phyloP scores from a whole-genome alignment of 768 basidiomycete species.

The Lactarius sanguifluus region DNA sequence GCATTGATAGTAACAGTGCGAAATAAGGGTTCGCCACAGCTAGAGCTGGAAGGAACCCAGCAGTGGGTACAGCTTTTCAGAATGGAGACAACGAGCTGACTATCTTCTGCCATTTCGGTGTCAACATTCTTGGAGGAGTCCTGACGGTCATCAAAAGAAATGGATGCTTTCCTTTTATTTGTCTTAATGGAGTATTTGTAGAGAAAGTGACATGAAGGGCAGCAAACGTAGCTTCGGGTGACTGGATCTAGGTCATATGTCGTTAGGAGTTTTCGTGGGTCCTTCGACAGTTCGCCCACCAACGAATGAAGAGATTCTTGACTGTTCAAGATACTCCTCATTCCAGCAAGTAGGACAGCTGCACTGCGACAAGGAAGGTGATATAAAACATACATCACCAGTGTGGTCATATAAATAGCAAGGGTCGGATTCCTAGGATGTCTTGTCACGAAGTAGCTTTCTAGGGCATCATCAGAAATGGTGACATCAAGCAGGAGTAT shows the following conservation, averaged over 20 bases:
- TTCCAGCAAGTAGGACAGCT: too few species aligned
- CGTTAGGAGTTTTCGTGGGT: neutral
- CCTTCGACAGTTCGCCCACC: neutral
- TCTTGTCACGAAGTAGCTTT: too few species aligned
- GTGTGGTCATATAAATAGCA: constrained; percentile 1
- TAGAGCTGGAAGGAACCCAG: neutral
- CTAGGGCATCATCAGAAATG: too few species aligned
- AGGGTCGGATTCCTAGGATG: neutral
- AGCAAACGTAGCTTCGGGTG: constrained; percentile 12
- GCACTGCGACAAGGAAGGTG: constrained; percentile 1
- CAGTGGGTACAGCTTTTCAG: neutral
- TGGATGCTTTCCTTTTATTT: neutral
- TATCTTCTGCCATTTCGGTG: neutral
- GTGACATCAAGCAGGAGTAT: too few species aligned
- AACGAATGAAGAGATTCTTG: neutral
- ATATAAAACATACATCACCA: constrained; percentile 10
- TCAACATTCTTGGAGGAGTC: neutral
- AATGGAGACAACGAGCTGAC: neutral
- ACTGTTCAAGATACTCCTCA: too few species aligned
- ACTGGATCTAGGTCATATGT: constrained; percentile 4
- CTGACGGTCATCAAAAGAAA: neutral
- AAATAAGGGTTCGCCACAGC: neutral
- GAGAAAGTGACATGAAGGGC: constrained; percentile 9
- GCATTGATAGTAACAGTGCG: neutral
- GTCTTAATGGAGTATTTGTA: neutral